Base-by-base conservation (phyloP, 768 basidiomycete genomes). In the Serendipita indica region DNA sequence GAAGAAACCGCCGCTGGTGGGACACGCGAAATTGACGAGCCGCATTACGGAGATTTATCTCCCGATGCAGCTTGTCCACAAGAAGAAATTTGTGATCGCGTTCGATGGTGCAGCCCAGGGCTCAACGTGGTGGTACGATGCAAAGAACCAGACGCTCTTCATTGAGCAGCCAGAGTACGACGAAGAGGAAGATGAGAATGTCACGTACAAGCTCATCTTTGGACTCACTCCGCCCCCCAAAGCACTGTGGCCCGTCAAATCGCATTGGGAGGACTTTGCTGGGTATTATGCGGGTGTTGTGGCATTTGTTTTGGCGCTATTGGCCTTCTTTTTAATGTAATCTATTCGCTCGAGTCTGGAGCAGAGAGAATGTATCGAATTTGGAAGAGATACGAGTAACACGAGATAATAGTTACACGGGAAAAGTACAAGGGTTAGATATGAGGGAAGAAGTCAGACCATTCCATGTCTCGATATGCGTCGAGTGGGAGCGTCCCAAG, bases 21-120 rank as follows among this genome's bases (percentile, higher is more conserved):
- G 71, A 2, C 74, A 73, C 61, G 70, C 70, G 0, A 60, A 70
- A 66, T 25, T 75, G 81, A 32, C 60, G 61, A 56, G 28, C n/a
- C 69, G 74, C 46, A 81, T 86, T 65, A 89, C 89, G n/a, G 88
- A 91, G 70, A 80, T 93, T 30, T 94, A 83, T 70, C 63, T 89
- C 4, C 89, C 90, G 0, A 57, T 66, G 28, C 66, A 76, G 61
- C 71, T 90, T 34, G 74, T 80, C 1, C 76, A 75, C 16, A 78
- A 76, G 0, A 72, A 83, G 58, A 74, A 75, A 60, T 66, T 92
- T 14, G 64, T 79, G 14, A 77, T 91, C 0, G 68, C 49, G 22
- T 32, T 54, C n/a, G 22, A 73, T 27, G 83, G 84, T 0, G 73
- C 86, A 1, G 70, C 68, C 16, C 62, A 72, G 3, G 74, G 70